Percentiles rank a stretch among this genome's conserved stretches.
Evolutionary conservation across 176 grass and related monocot genomes (phyloP).

Genomic region (Triticum timopheevii): DNA sequence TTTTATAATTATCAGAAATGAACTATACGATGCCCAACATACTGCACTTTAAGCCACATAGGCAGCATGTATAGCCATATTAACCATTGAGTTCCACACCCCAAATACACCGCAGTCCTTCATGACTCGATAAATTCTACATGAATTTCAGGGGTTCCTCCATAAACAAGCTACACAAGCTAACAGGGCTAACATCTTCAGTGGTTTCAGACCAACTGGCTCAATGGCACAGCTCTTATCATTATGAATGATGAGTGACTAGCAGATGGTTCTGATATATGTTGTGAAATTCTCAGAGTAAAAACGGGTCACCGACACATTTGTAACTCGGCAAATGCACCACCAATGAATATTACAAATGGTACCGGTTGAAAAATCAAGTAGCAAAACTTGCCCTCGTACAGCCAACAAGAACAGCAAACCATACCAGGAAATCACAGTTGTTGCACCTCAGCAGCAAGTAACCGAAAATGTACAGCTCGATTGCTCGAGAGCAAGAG

Average conservation of each 20-base stretch:
- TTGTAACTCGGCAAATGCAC: neutral
- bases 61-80: neutral
- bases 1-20: neutral
- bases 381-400: neutral
- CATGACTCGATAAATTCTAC: neutral
- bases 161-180: neutral
- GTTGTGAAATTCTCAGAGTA: neutral
- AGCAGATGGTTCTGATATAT: neutral
- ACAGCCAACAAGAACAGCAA: neutral
- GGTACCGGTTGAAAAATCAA: neutral
- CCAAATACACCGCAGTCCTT: neutral
- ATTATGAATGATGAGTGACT: neutral
- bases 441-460: neutral
- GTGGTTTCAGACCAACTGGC: neutral
- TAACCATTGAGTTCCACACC: neutral
- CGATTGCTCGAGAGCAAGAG: conserved; percentile 4
- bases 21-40: neutral
- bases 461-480: neutral
- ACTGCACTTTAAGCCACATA: neutral
- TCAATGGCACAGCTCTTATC: neutral
- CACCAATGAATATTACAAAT: neutral
- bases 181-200: neutral
- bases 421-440: neutral
- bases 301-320: neutral
- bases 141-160: neutral